Evolutionary conservation across 2,329 filamentous ascomycete genomes (phyloP).

Genomic region (Phialocephala subalpina): DNA sequence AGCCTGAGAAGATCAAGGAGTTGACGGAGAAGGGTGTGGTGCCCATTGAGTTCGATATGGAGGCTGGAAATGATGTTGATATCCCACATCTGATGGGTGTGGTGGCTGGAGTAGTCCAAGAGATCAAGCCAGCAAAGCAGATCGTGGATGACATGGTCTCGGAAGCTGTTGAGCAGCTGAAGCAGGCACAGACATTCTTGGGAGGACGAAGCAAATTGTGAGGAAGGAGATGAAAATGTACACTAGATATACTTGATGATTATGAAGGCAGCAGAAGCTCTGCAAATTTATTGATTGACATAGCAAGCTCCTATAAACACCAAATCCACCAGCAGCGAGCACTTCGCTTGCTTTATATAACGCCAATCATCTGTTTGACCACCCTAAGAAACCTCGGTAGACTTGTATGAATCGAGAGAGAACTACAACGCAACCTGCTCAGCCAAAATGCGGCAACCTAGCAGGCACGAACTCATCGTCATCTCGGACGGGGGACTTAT

Average conservation of each 20-base stretch:
- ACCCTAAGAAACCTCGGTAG: slow-evolving; percentile 11
- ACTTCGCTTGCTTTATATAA: slow-evolving; percentile 44
- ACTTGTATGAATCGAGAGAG: neutral
- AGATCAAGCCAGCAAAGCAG: slow-evolving; percentile 80
- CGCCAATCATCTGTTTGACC: slow-evolving; percentile 30
- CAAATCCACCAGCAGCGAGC: slow-evolving; percentile 40
- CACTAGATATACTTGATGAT: neutral
- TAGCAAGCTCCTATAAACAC: neutral
- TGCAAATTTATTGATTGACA: slow-evolving; percentile 3
- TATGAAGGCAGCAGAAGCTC: neutral
- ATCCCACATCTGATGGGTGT: slow-evolving; percentile 93
- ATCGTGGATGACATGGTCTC: slow-evolving; percentile 93
- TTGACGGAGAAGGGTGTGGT: slow-evolving; percentile 81
- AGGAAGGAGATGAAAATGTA: neutral
- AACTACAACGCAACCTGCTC: slow-evolving; percentile 14
- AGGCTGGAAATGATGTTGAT: slow-evolving; percentile 83
- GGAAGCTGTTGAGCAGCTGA: slow-evolving; percentile 75
- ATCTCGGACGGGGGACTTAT: slow-evolving; percentile 11
- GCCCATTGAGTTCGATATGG: slow-evolving; percentile 83
- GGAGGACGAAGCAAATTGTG: slow-evolving; percentile 48
- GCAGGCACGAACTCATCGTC: slow-evolving; percentile 62
- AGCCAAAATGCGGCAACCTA: slow-evolving; percentile 62
- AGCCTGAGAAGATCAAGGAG: slow-evolving; percentile 76
- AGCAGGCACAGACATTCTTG: slow-evolving; percentile 68
- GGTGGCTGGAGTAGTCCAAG: slow-evolving; percentile 79